Evolutionary conservation across 1,139 yeast genomes (phyloP), one percentile per base, ranked within the genome.

Genomic region (Yamadazyma songkhlaensis): DNA sequence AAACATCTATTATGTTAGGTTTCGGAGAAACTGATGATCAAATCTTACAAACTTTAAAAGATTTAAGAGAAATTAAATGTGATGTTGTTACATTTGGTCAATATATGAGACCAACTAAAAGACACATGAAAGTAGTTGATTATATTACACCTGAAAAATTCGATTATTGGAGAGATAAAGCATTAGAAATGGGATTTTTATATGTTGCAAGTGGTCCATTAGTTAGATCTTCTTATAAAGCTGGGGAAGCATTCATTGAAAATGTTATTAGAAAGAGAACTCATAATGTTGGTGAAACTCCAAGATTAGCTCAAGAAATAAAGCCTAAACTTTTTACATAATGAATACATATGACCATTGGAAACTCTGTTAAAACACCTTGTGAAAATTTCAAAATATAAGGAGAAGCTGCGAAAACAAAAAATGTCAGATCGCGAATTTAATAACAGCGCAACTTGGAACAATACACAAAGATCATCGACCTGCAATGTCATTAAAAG

Each of bases 81-180:
- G 98, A 94, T 54, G 96, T 94, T 38, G 96, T 94, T 17, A 94
- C 99, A 0, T 92, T 94, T 63, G 99, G 99, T 29, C 99, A 94
- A 64, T 94, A 94, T 62, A 94, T 94, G 99, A 79, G 97, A 57
- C 99, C 99, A 31, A 94, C 99, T 2, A 92, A 87, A 66, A 81
- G 97, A 55, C 99, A 94, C 60, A 88, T 94, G 95, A 90, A 90
- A 67, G 99, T 94, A 29, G 97, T 88, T 14, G 97, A 92, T 48
- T 94, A 94, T 54, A 78, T 92, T 15, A 83, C 81, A n/a, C 98
- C 98, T 0, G 97, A 86, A 49, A 89, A 87, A 59, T 94, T 94
- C 58, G 96, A 89, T 44, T 74, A 84, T 59, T 94, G 98, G 98
- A 87, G 83, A 57, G 81, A 85, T 44, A 75, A 73, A 15, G 98